Evolutionary conservation across 768 basidiomycete genomes (phyloP).

Genomic region (Chalciporus chontae): DNA sequence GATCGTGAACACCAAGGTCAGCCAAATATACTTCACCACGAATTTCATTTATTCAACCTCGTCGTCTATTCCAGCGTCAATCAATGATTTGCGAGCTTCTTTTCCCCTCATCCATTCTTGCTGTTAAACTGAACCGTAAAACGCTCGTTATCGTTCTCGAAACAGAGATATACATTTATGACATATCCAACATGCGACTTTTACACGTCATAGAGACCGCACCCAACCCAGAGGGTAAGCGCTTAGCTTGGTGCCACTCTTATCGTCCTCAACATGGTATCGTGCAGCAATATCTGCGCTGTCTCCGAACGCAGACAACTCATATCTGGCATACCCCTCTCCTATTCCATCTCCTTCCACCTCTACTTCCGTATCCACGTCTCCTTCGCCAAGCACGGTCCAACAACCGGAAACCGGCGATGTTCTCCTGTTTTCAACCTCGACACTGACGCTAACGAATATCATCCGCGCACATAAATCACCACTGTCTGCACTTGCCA

Average conservation of each 20-base stretch:
- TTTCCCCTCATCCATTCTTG: slow-evolving; percentile 93
- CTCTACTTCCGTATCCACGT: slow-evolving; percentile 39
- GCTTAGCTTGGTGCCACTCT: not conserved
- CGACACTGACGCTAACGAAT: slow-evolving; percentile 87
- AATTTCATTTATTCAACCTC: not conserved
- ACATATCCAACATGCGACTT: slow-evolving; percentile 97
- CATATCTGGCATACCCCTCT: slow-evolving; percentile 94
- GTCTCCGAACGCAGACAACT: slow-evolving; percentile 89
- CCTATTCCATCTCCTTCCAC: slow-evolving; percentile 83
- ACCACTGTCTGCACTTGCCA: slow-evolving; percentile 80
- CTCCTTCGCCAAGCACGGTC: slow-evolving; percentile 37
- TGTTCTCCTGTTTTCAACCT: slow-evolving; percentile 92
- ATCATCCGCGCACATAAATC: slow-evolving; percentile 97
- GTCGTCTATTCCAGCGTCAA: slow-evolving; percentile 61
- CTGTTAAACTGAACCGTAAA: slow-evolving; percentile 98
- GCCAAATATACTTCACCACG: slow-evolving; percentile 11
- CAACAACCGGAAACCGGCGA: slow-evolving; percentile 62
- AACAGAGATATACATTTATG: slow-evolving; percentile 98
- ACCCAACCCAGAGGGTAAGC: slow-evolving; percentile 87
- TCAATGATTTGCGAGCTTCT: slow-evolving; percentile 98
- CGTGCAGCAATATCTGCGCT: slow-evolving; percentile 87
- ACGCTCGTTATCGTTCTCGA: slow-evolving; percentile 95
- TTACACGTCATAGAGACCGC: slow-evolving; percentile 97
- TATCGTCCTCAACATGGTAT: slow-evolving; percentile 1
- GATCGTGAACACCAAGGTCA: slow-evolving; percentile 97